Conservation (phyloP, 169 alveolate species). For the Babesia bigemina region DNA sequence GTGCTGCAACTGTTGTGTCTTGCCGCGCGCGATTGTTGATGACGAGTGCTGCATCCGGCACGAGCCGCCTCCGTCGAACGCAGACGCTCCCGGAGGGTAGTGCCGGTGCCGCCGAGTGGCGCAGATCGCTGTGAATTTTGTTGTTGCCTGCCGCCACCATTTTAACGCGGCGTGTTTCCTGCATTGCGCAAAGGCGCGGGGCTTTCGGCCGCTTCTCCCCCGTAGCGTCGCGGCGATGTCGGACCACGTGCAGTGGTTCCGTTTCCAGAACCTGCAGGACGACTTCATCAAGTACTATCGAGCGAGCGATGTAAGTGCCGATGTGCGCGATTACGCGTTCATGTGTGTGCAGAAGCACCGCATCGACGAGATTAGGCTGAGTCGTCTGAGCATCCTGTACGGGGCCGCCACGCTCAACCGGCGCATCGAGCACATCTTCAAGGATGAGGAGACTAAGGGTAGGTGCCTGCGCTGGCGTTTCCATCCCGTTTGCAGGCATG, state of each 20-base stretch:
- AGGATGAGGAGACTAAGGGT: conserved; percentile 56
- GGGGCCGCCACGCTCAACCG: conserved; percentile 64
- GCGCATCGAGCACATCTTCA: conserved; percentile 58
- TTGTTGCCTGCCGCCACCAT: too few species aligned
- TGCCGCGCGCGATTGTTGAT: too few species aligned
- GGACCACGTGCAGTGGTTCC: conserved; percentile 55
- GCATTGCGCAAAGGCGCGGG: too few species aligned
- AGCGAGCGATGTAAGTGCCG: conserved; percentile 41
- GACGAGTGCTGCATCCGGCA: too few species aligned
- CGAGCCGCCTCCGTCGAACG: too few species aligned
- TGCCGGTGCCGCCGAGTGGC: background rate
- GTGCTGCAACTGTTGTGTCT: background rate
- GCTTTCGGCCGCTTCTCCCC: background rate
- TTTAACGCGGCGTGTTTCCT: too few species aligned
- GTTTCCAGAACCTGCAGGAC: conserved; percentile 67
- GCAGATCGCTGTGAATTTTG: too few species aligned
- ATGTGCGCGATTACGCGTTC: too few species aligned
- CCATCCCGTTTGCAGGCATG: conserved; percentile 25
- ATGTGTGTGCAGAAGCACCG: conserved; percentile 51
- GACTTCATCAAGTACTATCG: conserved; percentile 66
- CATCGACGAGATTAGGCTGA: conserved; percentile 64
- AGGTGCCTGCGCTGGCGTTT: background rate
- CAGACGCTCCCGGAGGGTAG: too few species aligned
- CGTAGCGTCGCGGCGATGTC: conserved; percentile 29
- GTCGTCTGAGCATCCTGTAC: conserved; percentile 61